Base-by-base conservation (phyloP, 2,329 filamentous ascomycete species). In the Aureobasidium mangrovei region DNA sequence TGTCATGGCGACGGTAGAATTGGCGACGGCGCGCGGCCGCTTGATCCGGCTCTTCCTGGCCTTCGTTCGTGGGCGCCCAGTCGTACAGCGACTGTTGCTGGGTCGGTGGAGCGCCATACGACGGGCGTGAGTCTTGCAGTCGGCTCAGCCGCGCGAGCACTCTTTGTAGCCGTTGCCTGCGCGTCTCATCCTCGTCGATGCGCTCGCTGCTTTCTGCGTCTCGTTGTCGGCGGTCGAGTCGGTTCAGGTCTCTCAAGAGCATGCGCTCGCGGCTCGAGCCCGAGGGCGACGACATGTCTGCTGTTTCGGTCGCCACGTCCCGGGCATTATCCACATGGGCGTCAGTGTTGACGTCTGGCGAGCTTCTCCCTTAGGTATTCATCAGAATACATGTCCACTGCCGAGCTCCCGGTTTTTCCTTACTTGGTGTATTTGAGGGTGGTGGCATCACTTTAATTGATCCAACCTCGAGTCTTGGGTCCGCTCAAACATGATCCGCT, bases 71-170 rank as follows among this genome's bases (percentile, higher is more conserved):
- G 7, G 79, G 79, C 33, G 79, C 78, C 80, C 80, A 83, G 64
- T 81, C 79, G 65, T 83, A 82, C 41, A 82, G 67, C 53, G 70
- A 75, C 60, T 80, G 78, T 57, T 74, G 67, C 60, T 73, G 74
- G 18, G 79, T 64, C n/a, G 63, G 63, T 28, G 65, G 76, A 7
- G 76, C 73, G 56, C 79, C 75, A 61, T 82, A 82, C 41, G 76
- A 74, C 38, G 60, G 32, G 43, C 7, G 57, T 54, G 71, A 64
- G 46, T 69, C 66, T 57, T 75, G 69, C 33, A 76, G 67, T 53
- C 74, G 68, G 47, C 69, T 71, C 58, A 72, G 69, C 33, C 71
- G 63, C 24, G 68, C 70, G 59, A 79, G 73, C n/a, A 74, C 70
- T 42, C 70, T 62, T 56, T 73, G 70, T 60, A 75, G 58, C 41